Evolutionary conservation across 306 rosid genomes (phyloP).

Genomic region (Quercus engelmannii): DNA sequence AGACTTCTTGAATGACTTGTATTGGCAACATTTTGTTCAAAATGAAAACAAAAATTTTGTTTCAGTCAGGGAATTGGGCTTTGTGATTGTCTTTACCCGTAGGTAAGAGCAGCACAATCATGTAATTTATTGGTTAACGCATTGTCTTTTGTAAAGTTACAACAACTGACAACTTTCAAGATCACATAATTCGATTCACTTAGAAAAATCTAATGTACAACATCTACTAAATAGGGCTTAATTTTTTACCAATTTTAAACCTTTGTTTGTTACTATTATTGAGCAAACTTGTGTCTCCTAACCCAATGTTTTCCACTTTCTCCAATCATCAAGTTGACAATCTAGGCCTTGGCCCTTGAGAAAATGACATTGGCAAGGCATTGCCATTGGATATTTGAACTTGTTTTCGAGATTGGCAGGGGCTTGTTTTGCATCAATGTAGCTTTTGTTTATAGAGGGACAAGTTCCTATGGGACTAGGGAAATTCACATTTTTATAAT

Average conservation of each 20-base stretch:
- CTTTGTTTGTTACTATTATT: neutral
- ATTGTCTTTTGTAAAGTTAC: no score
- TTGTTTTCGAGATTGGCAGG: slow-evolving; percentile 12
- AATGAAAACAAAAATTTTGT: neutral
- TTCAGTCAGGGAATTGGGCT: neutral
- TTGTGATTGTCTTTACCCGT: neutral
- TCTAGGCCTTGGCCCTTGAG: neutral
- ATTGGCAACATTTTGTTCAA: no score
- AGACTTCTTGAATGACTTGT: no score
- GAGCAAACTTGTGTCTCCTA: neutral
- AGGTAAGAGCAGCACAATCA: no score
- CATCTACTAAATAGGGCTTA: no score
- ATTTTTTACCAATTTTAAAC: no score
- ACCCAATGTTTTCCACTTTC: neutral
- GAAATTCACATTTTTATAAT: neutral
- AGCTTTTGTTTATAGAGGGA: slow-evolving; percentile 20
- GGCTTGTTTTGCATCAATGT: slow-evolving; percentile 6
- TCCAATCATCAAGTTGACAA: neutral
- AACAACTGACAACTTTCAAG: no score
- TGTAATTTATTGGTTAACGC: no score
- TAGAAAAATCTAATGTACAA: no score
- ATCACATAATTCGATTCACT: no score
- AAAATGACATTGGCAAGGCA: slow-evolving; percentile 1
- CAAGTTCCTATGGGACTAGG: slow-evolving; percentile 9
- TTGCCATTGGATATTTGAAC: slow-evolving; percentile 29